Evolutionary conservation across 257 asterid genomes (phyloP).

Genomic region (Thymus mandschuricus): DNA sequence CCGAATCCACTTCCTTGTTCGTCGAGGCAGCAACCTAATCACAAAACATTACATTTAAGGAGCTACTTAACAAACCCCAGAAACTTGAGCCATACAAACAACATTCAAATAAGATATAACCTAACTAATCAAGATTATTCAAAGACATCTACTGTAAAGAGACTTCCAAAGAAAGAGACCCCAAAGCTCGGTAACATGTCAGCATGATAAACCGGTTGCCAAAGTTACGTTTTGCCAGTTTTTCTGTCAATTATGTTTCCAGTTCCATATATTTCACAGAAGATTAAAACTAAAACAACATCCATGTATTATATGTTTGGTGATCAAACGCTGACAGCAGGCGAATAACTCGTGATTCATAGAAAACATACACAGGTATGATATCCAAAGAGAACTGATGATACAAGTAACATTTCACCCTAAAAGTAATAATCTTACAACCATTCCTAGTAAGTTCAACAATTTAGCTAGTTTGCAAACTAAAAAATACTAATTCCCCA

Average conservation of each 20-base stretch:
- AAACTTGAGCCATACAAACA: conserved; percentile 10
- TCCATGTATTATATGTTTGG: conserved; percentile 6
- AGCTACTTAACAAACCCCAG: conserved; percentile 1
- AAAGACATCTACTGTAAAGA: neutral
- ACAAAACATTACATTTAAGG: conserved; percentile 19
- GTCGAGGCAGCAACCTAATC: conserved; percentile 81
- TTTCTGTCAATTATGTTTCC: neutral
- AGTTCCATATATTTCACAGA: neutral
- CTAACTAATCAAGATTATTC: neutral
- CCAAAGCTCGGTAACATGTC: conserved; percentile 10
- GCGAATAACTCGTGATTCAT: neutral
- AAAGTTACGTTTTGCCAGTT: neutral
- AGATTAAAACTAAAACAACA: conserved; percentile 11
- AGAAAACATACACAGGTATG: neutral
- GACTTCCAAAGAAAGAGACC: conserved; percentile 1
- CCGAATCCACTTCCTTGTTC: conserved; percentile 80
- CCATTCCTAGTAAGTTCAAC: neutral
- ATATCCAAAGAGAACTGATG: neutral
- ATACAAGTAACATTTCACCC: conserved; percentile 12
- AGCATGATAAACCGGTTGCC: neutral
- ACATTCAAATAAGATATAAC: conserved; percentile 9
- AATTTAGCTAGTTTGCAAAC: conserved; percentile 17
- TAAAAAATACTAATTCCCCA: conserved; percentile 3
- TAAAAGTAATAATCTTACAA: neutral
- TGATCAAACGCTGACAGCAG: neutral